phyloP scores from a whole-genome alignment of 2,329 filamentous ascomycete species.

The Fusarium denticulatum region DNA sequence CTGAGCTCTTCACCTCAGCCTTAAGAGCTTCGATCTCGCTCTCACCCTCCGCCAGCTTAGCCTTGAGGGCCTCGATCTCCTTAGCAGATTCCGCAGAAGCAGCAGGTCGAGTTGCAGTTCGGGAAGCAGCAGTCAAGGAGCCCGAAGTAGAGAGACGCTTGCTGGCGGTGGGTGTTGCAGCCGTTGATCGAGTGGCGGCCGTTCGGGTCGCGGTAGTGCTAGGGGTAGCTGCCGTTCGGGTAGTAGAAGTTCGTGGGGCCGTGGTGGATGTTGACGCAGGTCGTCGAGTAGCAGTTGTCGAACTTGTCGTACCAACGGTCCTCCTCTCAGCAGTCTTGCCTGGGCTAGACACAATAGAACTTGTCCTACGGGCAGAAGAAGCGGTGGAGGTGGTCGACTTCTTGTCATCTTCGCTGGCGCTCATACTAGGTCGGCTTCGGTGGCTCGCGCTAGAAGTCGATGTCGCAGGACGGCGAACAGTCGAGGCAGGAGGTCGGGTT shows the following conservation, averaged over 20 bases:
- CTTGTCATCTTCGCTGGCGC: constrained; percentile 62
- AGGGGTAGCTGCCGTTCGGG: constrained; percentile 39
- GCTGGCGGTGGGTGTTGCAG: constrained; percentile 54
- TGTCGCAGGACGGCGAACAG: constrained; percentile 47
- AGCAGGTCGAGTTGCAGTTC: constrained; percentile 53
- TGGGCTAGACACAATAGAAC: constrained; percentile 54
- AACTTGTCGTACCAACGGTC: constrained; percentile 47
- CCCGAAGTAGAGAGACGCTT: constrained; percentile 67
- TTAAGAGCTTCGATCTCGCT: constrained; percentile 66
- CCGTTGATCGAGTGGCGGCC: constrained; percentile 51
- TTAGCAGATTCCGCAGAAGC: constrained; percentile 58
- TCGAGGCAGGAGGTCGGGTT: constrained; percentile 56
- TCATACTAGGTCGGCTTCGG: constrained; percentile 58
- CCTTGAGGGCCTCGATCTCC: constrained; percentile 69
- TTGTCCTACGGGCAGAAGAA: constrained; percentile 54
- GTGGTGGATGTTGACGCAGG: constrained; percentile 46
- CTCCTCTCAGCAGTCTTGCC: constrained; percentile 49
- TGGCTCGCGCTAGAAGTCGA: constrained; percentile 54
- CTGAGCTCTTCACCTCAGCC: constrained; percentile 65
- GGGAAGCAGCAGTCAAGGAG: constrained; percentile 49
- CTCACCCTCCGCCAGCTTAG: constrained; percentile 67
- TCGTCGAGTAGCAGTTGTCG: constrained; percentile 49
- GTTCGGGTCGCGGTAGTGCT: constrained; percentile 31
- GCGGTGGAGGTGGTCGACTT: constrained; percentile 53
- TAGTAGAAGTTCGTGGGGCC: constrained; percentile 49